Conservation (phyloP, 164 flowering plant species). For the Annona squamosa region DNA sequence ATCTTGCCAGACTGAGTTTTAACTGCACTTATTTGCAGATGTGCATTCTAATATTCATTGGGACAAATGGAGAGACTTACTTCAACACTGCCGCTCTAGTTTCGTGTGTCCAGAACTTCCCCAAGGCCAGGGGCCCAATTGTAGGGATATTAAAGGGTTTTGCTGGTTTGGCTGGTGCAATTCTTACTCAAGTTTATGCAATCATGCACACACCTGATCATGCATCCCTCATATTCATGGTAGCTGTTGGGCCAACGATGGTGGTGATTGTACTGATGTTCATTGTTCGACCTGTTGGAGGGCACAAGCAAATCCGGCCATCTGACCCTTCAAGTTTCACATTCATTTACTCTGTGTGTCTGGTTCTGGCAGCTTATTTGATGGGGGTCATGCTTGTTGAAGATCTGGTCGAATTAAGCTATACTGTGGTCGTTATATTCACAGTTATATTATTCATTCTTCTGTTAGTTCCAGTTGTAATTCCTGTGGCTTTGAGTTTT, state of each 20-base stretch:
- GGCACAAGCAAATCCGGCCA: conserved; percentile 73
- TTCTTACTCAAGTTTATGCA: conserved; percentile 75
- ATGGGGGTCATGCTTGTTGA: conserved; percentile 94
- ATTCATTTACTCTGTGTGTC: conserved; percentile 69
- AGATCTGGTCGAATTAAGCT: conserved; percentile 64
- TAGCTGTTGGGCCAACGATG: conserved; percentile 93
- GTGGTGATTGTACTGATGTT: conserved; percentile 76
- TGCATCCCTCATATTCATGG: conserved; percentile 82
- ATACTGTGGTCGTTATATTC: conserved; percentile 42
- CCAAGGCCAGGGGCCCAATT: conserved; percentile 87
- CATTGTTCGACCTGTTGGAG: conserved; percentile 84
- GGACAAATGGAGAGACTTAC: conserved; percentile 95
- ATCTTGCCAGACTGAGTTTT: neutral
- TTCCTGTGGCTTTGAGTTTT: conserved; percentile 52
- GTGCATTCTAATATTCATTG: conserved; percentile 86
- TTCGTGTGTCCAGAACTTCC: conserved; percentile 95
- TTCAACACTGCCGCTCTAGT: conserved; percentile 88
- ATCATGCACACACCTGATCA: conserved; percentile 67
- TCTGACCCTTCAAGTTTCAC: conserved; percentile 70
- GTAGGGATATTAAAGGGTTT: conserved; percentile 96
- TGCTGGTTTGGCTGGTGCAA: conserved; percentile 92
- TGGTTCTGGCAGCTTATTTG: conserved; percentile 86
- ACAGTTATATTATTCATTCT: conserved; percentile 59
- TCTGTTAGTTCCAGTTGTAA: conserved; percentile 52
- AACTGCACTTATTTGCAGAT: conserved; percentile 45